Evolutionary conservation across 2,329 filamentous ascomycete species (phyloP).

Genomic region (Monosporascus sp.): DNA sequence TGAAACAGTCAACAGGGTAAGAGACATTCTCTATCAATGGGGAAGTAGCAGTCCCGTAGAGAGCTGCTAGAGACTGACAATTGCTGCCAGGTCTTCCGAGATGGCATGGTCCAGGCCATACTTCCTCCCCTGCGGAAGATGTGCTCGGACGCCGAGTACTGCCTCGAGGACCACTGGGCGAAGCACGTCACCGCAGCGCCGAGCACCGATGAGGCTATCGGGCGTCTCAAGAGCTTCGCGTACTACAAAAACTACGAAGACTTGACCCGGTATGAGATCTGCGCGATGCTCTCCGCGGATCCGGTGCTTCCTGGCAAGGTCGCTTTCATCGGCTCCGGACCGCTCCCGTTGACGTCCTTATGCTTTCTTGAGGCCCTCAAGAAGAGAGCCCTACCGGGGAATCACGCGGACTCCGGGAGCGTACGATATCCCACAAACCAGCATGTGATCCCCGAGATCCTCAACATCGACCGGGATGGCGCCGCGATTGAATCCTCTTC

Average conservation of each 20-base stretch:
- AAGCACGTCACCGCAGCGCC: conserved; percentile 23
- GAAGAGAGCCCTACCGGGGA: conserved; percentile 5
- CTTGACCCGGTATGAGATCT: conserved; percentile 41
- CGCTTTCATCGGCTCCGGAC: conserved; percentile 46
- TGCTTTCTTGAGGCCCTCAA: conserved; percentile 35
- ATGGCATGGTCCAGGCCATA: conserved; percentile 26
- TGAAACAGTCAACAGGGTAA: background rate
- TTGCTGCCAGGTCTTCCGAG: conserved; percentile 26
- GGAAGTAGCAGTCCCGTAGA: background rate
- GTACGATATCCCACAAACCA: background rate
- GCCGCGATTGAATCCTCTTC: conserved; percentile 30
- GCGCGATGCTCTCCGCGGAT: conserved; percentile 32
- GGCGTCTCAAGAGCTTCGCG: conserved; percentile 35
- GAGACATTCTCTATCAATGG: background rate
- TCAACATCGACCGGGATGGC: conserved; percentile 37
- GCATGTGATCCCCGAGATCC: conserved; percentile 12
- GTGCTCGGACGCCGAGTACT: conserved; percentile 39
- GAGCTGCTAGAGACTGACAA: background rate
- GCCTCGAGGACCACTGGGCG: conserved; percentile 41
- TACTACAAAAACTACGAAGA: conserved; percentile 46
- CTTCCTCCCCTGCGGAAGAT: conserved; percentile 33
- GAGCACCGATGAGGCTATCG: conserved; percentile 7
- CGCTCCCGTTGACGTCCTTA: conserved; percentile 42
- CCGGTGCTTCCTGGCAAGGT: conserved; percentile 26
- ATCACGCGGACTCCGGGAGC: background rate